Percentiles rank a stretch among this genome's conserved stretches.
Evolutionary conservation across 1,284 basidiomycete genomes (phyloP).

Genomic region (Phlebopus sp.): DNA sequence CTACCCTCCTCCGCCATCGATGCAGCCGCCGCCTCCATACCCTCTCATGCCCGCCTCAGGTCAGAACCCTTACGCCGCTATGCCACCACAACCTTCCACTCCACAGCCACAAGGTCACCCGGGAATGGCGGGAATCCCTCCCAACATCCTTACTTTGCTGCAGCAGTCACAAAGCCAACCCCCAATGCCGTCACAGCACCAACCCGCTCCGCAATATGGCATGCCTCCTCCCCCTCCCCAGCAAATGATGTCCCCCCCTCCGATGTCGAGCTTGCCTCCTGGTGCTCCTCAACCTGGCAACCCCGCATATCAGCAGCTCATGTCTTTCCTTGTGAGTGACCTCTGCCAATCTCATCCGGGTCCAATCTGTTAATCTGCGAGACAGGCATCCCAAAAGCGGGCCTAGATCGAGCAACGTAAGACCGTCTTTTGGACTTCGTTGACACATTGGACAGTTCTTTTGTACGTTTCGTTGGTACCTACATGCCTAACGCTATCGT

Average conservation of each 20-base stretch:
- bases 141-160: conserved; percentile 62
- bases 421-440: neutral
- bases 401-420: conserved; percentile 8
- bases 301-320: conserved; percentile 52
- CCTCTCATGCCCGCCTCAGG: conserved; percentile 28
- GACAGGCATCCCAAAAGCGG: conserved; percentile 28
- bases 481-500: conserved; percentile 3
- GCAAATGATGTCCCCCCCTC: conserved; percentile 38
- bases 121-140: conserved; percentile 46
- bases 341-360: neutral
- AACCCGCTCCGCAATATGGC: conserved; percentile 38
- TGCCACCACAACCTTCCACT: conserved; percentile 35
- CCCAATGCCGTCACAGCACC: conserved; percentile 34
- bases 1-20: conserved; percentile 43
- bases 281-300: conserved; percentile 35
- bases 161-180: conserved; percentile 44
- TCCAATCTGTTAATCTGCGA: neutral
- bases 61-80: conserved; percentile 36
- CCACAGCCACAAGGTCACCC: conserved; percentile 38
- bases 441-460: neutral
- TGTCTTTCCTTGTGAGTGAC: conserved; percentile 51
- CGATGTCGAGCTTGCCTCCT: conserved; percentile 36
- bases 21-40: conserved; percentile 36
- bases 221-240: conserved; percentile 34
- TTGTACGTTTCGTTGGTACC: neutral